A percentile compares a stretch with the other conserved stretches of the same genome.
These are phyloP conservation scores for Capronia coronata DNA, from an alignment of 2,329 filamentous ascomycete genomes.

Conservation along the genomic window DNA sequence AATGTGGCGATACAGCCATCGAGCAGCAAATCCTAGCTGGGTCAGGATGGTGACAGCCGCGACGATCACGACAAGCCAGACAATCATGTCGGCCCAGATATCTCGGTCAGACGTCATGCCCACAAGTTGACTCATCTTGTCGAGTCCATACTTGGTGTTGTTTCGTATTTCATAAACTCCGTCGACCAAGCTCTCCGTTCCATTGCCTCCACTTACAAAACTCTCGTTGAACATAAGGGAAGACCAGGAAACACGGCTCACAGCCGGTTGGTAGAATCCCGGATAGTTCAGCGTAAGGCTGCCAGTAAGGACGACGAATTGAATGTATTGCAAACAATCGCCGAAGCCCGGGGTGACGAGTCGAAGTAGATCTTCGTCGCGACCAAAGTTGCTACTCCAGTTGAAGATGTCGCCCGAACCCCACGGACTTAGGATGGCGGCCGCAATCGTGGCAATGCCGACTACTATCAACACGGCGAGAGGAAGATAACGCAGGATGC, in stretches of 20 bases:
- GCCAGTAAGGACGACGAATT: slow-evolving; percentile 85
- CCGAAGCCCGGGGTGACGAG: slow-evolving; percentile 93
- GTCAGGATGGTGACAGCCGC: slow-evolving; percentile 60
- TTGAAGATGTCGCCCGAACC: slow-evolving; percentile 83
- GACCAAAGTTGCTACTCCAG: slow-evolving; percentile 96
- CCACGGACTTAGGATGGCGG: slow-evolving; percentile 88
- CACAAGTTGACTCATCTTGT: slow-evolving; percentile 70
- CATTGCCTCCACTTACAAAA: slow-evolving; percentile 63
- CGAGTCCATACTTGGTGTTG: slow-evolving; percentile 71
- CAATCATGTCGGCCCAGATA: slow-evolving; percentile 88
- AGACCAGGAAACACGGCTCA: slow-evolving; percentile 85
- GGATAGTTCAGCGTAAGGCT: slow-evolving; percentile 81
- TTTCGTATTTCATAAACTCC: slow-evolving; percentile 68
- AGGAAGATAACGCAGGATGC: slow-evolving; percentile 68
- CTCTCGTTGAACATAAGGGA: slow-evolving; percentile 87
- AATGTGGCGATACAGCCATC: slow-evolving; percentile 68
- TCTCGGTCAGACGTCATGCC: slow-evolving; percentile 71
- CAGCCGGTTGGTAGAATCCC: slow-evolving; percentile 85
- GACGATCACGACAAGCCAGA: slow-evolving; percentile 79
- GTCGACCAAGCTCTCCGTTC: slow-evolving; percentile 64
- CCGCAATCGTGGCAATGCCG: slow-evolving; percentile 73
- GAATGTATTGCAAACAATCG: slow-evolving; percentile 93
- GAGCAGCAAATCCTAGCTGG: slow-evolving; percentile 68
- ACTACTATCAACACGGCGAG: slow-evolving; percentile 71
- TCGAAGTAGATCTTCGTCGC: slow-evolving; percentile 83